Conservation (phyloP, 1,284 basidiomycete species). For the Apiotrichum akiyoshidainum region DNA sequence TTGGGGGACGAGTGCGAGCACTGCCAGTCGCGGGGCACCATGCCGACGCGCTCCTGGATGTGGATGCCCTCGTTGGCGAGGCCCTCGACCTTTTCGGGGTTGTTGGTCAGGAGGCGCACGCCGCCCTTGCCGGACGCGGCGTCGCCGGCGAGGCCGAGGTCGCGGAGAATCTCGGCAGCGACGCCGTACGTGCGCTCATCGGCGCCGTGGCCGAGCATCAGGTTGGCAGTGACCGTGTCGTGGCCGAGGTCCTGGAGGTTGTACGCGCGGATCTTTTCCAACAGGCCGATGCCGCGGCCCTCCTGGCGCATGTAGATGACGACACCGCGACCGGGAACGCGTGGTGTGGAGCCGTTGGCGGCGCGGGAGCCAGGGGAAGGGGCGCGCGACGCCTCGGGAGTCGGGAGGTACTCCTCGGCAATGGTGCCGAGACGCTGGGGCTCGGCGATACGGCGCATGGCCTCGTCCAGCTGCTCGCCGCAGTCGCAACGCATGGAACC, state of each 20-base stretch:
- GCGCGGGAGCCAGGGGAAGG: slow-evolving; percentile 20
- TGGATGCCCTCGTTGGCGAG: slow-evolving; percentile 76
- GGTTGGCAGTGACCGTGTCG: slow-evolving; percentile 95
- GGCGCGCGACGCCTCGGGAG: slow-evolving; percentile 40
- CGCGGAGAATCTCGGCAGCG: slow-evolving; percentile 82
- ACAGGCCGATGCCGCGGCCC: slow-evolving; percentile 93
- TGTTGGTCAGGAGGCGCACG: slow-evolving; percentile 88
- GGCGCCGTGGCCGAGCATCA: slow-evolving; percentile 89
- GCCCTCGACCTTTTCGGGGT: slow-evolving; percentile 93
- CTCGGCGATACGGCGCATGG: slow-evolving; percentile 83
- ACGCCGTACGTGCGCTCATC: slow-evolving; percentile 93
- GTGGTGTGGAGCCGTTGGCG: slow-evolving; percentile 4
- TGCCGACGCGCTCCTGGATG: slow-evolving; percentile 81
- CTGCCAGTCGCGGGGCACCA: slow-evolving; percentile 91
- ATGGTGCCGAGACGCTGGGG: slow-evolving; percentile 54
- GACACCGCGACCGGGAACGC: slow-evolving; percentile 75
- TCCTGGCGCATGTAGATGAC: slow-evolving; percentile 97
- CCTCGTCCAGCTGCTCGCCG: slow-evolving; percentile 96
- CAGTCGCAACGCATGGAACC: slow-evolving; percentile 99
- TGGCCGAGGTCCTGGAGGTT: slow-evolving; percentile 97
- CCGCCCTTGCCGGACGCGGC: slow-evolving; percentile 59
- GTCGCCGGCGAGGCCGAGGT: slow-evolving; percentile 69
- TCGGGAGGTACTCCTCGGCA: slow-evolving; percentile 39
- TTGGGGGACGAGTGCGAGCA: slow-evolving; percentile 22
- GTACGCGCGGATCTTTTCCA: slow-evolving; percentile 96